A percentile compares a stretch with the other conserved stretches of the same genome.
phyloP scores from a whole-genome alignment of 2,329 filamentous ascomycete species.

The Ramularia endophylla region DNA sequence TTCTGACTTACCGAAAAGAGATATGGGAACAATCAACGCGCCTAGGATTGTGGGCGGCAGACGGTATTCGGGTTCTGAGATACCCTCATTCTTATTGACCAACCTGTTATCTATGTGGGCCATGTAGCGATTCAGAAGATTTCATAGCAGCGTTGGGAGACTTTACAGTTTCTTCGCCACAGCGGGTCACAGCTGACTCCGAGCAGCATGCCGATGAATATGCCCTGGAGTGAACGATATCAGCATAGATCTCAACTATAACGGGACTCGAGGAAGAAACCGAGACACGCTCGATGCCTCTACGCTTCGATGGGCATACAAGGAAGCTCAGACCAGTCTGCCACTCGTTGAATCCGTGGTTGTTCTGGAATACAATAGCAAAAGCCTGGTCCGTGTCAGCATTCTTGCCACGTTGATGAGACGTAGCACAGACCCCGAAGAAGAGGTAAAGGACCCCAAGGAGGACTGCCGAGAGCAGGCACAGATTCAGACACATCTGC shows the following conservation, averaged over 20 bases:
- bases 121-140: neutral
- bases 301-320: neutral
- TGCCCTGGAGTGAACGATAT: constrained; percentile 42
- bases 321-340: neutral
- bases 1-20: constrained; percentile 63
- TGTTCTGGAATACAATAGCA: constrained; percentile 66
- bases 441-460: constrained; percentile 85
- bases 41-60: constrained; percentile 64
- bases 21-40: constrained; percentile 69
- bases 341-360: constrained; percentile 71
- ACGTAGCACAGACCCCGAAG: constrained; percentile 52
- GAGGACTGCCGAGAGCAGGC: constrained; percentile 76
- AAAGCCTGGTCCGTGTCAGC: constrained; percentile 53
- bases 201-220: constrained; percentile 61
- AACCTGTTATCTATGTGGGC: constrained; percentile 43
- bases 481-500: constrained; percentile 78
- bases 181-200: constrained; percentile 60
- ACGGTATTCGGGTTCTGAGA: constrained; percentile 79
- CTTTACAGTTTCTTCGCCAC: constrained; percentile 53
- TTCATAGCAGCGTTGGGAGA: constrained; percentile 7
- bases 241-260: no score
- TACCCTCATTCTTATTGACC: constrained; percentile 48
- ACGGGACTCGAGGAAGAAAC: no score
- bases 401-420: constrained; percentile 1
- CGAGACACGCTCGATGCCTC: no score